Evolutionary conservation across 2,329 filamentous ascomycete genomes (phyloP), one percentile per base, ranked within the genome.

Genomic region (Stemphylium beticola): DNA sequence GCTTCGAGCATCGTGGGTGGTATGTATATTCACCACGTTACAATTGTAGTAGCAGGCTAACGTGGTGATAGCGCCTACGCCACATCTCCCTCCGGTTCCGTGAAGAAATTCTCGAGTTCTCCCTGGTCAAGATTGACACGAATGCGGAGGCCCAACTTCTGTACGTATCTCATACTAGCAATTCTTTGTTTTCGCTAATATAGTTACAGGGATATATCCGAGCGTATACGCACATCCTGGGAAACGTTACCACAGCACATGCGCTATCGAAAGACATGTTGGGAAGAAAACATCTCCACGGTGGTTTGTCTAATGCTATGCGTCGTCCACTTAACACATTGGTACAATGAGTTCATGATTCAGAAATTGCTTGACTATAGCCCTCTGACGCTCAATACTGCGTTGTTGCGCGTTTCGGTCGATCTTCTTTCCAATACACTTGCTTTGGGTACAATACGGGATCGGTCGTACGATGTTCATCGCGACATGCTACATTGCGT

Each of bases 331-430:
- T 58, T 73, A 8, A 68, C 64, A 7, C 66, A 73, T 54, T 67
- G 66, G 60, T 74, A 73, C 61, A 73, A 68, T 39, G 71, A 74
- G 38, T 74, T 74, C 57, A 68, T 74, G 61, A 68, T 74, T 15
- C 70, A 71, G 29, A 72, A 68, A 18, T 59, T 74, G 7, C 66
- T 74, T 20, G 68, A 69, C 6, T 64, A 63, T 42, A 58, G 55
- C 4, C 62, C 65, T 0, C 53, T 72, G 8, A 66, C 64, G 0
- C 58, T 62, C 34, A 69, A 73, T 40, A 40, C 51, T 1, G 57
- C 65, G 1, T 58, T 73, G 9, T 49, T 73, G 20, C 65, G 61
- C 39, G 65, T 72, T 3, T 62, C 60, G 4, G 56, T 67, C 24
- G 68, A 69, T 34, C 49, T 74, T 1, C 60, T 74, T 2, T 64